Percentiles rank a stretch among this genome's conserved stretches.
Conservation (phyloP, 306 rosid genomes). For the Boehmeria nivea region DNA sequence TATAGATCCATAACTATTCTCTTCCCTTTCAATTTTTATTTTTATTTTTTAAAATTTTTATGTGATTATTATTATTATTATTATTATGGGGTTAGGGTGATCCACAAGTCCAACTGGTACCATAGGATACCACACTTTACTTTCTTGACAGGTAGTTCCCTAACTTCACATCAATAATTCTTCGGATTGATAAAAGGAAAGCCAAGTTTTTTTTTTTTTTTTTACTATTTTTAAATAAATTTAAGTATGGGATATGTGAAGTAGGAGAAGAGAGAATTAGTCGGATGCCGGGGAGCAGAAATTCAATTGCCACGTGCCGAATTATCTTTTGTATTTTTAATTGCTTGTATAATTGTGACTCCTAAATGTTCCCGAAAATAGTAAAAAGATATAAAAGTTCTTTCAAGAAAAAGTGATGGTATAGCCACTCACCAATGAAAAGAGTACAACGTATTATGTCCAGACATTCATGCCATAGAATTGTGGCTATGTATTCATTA, state of each 20-base stretch:
- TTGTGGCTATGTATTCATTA: no score
- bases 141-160: slow-evolving; percentile 17
- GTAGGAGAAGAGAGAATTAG: background rate
- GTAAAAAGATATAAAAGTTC: background rate
- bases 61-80: background rate
- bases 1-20: background rate
- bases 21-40: background rate
- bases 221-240: no score
- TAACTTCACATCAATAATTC: slow-evolving; percentile 10
- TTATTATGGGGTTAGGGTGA: background rate
- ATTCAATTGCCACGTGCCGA: slow-evolving; percentile 4
- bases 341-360: slow-evolving; percentile 5
- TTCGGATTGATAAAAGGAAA: background rate
- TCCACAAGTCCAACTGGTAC: slow-evolving; percentile 12
- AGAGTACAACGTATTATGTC: no score
- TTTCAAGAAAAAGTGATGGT: no score
- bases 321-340: background rate
- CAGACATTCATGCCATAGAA: no score
- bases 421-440: no score
- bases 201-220: no score
- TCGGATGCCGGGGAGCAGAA: slow-evolving; percentile 18
- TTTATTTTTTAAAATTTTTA: background rate
- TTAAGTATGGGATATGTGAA: background rate
- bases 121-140: background rate
- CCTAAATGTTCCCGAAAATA: slow-evolving; percentile 1